phyloP scores from a whole-genome alignment of 2,329 filamentous ascomycete species.

The Diaporthe caulivora region DNA sequence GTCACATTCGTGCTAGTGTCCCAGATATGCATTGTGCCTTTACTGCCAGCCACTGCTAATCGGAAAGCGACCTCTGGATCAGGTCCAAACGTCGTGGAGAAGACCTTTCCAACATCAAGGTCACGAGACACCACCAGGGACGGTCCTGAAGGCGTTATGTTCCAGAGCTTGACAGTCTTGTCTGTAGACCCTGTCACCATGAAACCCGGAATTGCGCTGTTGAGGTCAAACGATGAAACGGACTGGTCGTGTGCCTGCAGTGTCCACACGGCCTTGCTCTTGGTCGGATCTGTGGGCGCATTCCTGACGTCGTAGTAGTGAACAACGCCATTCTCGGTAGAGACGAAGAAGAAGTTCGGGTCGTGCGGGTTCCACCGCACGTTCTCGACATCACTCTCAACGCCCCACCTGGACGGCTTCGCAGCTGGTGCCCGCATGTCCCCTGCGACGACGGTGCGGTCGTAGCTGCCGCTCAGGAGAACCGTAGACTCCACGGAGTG shows the following conservation, averaged over 20 bases:
- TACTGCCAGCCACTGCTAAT: conserved; percentile 92
- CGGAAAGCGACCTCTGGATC: conserved; percentile 93
- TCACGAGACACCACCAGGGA: conserved; percentile 93
- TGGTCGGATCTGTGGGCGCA: conserved; percentile 77
- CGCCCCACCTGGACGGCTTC: conserved; percentile 86
- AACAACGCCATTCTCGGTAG: conserved; percentile 90
- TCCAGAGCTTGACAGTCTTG: conserved; percentile 97
- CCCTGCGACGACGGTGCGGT: conserved; percentile 91
- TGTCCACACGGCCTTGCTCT: conserved; percentile 90
- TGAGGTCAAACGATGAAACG: conserved; percentile 93
- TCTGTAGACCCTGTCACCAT: conserved; percentile 94
- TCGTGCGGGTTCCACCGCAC: conserved; percentile 95
- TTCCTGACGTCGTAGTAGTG: conserved; percentile 92
- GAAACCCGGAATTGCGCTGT: conserved; percentile 89
- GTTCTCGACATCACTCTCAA: conserved; percentile 95
- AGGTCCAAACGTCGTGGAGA: conserved; percentile 90
- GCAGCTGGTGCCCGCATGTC: conserved; percentile 95
- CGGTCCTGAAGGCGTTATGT: conserved; percentile 83
- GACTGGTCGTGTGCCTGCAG: conserved; percentile 95
- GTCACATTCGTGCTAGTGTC: conserved; percentile 93
- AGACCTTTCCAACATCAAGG: conserved; percentile 93
- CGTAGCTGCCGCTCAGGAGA: conserved; percentile 92
- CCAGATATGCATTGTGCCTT: conserved; percentile 93
- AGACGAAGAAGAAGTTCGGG: conserved; percentile 93
- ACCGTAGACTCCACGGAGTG: conserved; percentile 89